These are phyloP conservation scores for Excoecaria agallocha DNA, from an alignment of 345 rosid species.

Conservation along the genomic window DNA sequence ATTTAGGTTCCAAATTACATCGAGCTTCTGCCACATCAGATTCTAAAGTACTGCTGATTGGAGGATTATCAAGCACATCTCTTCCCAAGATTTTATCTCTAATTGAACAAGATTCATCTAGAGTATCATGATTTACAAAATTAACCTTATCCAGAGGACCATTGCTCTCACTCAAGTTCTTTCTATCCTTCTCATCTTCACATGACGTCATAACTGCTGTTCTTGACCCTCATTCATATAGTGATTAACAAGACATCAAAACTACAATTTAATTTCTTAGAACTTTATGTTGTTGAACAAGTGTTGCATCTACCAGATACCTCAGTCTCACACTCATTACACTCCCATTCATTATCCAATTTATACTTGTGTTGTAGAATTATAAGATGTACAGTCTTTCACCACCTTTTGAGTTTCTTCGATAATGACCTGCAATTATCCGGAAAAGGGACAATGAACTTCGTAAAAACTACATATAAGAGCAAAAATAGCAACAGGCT, in stretches of 20 bases:
- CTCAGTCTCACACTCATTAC: neutral
- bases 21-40: slow-evolving; percentile 5
- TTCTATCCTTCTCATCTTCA: neutral
- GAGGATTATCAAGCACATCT: slow-evolving; percentile 5
- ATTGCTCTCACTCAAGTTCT: neutral
- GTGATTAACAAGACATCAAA: neutral
- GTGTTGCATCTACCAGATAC: neutral
- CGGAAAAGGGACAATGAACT: neutral
- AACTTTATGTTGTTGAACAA: neutral
- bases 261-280: neutral
- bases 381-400: neutral
- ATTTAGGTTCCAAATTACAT: slow-evolving; percentile 5
- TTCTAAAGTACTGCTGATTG: neutral
- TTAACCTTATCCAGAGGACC: neutral
- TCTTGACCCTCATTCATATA: slow-evolving; percentile 3
- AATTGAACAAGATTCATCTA: slow-evolving; percentile 4
- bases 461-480: neutral
- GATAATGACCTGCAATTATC: neutral
- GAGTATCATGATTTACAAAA: slow-evolving; percentile 2
- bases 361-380: neutral
- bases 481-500: neutral
- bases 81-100: neutral
- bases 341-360: neutral
- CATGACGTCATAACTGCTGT: neutral
- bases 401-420: neutral